A percentile compares a stretch with the other conserved stretches of the same genome.
Evolutionary conservation across 108 stramenopile species (phyloP).

Genomic region (Cyclostephanos tholiformis): DNA sequence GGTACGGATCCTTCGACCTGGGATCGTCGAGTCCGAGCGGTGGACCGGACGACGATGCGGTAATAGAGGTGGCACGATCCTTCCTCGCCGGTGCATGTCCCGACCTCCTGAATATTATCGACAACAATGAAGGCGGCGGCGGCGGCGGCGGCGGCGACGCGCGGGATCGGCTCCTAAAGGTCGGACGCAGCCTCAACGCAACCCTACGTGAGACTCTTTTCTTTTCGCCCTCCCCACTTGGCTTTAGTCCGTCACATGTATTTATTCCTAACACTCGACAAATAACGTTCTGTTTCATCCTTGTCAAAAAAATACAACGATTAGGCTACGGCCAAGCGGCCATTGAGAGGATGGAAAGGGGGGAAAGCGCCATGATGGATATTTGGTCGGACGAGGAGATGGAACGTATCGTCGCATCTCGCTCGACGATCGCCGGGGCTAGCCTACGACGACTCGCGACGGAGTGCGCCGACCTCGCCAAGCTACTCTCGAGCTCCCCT

Average conservation of each 20-base stretch:
- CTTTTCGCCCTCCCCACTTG: background rate
- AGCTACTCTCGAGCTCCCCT: background rate
- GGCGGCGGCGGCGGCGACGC: slow-evolving; percentile 6
- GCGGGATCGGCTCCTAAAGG: slow-evolving; percentile 69
- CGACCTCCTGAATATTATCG: slow-evolving; percentile 28
- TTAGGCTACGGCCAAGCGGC: slow-evolving; percentile 21
- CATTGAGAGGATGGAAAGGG: slow-evolving; percentile 9
- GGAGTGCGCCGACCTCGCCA: slow-evolving; percentile 54
- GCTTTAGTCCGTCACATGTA: too few relatives aligned
- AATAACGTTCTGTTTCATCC: too few relatives aligned
- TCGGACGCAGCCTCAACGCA: slow-evolving; percentile 61
- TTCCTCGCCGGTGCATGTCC: slow-evolving; percentile 54
- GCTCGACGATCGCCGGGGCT: slow-evolving; percentile 14
- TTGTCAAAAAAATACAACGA: background rate
- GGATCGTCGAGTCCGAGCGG: slow-evolving; percentile 4
- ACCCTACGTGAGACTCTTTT: slow-evolving; percentile 31
- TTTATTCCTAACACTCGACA: too few relatives aligned
- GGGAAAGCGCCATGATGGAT: background rate
- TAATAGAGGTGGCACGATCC: slow-evolving; percentile 50
- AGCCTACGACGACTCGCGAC: slow-evolving; percentile 46
- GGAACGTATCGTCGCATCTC: slow-evolving; percentile 13
- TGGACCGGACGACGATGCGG: slow-evolving; percentile 28
- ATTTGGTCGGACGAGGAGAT: slow-evolving; percentile 20
- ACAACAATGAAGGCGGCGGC: slow-evolving; percentile 34
- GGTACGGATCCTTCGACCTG: slow-evolving; percentile 33